Percentiles rank a stretch among this genome's conserved stretches.
These are phyloP conservation scores for Xylaria telfairii DNA, from an alignment of 495 filamentous ascomycete species.

Conservation along the genomic window DNA sequence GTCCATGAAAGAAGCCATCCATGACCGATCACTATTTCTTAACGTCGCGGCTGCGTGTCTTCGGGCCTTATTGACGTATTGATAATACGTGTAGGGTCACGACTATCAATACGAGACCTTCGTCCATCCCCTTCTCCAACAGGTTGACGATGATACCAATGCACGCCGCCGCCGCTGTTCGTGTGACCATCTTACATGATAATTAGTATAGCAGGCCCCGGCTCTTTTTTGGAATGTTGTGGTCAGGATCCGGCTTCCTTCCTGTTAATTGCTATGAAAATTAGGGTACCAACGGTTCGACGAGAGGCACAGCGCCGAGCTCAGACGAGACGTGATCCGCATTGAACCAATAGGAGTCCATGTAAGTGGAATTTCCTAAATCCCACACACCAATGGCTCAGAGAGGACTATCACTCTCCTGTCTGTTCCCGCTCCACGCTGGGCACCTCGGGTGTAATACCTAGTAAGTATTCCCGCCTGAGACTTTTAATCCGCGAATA, in stretches of 20 bases:
- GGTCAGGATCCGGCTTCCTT: background rate
- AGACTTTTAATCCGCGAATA: background rate
- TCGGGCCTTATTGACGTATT: background rate
- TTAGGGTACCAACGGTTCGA: background rate
- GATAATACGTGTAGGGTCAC: background rate
- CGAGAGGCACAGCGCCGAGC: background rate
- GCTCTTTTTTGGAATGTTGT: background rate
- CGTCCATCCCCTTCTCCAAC: background rate
- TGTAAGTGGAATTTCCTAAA: background rate
- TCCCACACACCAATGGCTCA: background rate
- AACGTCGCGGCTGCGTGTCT: background rate
- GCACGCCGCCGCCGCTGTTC: background rate
- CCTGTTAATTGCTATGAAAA: background rate
- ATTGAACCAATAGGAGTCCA: background rate
- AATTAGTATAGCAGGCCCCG: background rate
- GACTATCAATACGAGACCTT: slow-evolving; percentile 3
- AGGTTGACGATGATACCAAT: background rate
- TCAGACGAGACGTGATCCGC: background rate
- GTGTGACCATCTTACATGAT: background rate
- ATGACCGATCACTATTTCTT: background rate
- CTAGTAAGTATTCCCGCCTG: background rate
- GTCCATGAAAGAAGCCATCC: background rate
- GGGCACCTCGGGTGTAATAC: background rate
- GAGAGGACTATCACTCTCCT: background rate
- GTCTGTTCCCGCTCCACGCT: background rate